A percentile compares a stretch with the other conserved stretches of the same genome.
phyloP scores from a whole-genome alignment of 805 yeast genomes.

The Hanseniaspora meyeri region DNA sequence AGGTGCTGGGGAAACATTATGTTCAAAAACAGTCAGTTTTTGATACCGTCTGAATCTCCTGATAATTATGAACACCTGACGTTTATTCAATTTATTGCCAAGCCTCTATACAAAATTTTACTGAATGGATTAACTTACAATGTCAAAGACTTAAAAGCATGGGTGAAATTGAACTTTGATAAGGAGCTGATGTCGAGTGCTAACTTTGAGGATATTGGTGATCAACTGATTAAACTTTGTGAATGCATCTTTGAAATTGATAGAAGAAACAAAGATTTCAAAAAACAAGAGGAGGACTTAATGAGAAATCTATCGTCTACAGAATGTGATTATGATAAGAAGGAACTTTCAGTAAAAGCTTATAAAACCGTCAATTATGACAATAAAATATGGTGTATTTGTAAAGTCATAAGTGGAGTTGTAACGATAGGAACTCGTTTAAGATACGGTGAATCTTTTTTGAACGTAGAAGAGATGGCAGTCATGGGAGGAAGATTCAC shows the following conservation, averaged over 20 bases:
- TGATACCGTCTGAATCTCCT: conserved; percentile 23
- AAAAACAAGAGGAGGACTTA: neutral
- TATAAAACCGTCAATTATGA: conserved; percentile 49
- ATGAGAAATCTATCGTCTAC: conserved; percentile 33
- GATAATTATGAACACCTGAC: conserved; percentile 28
- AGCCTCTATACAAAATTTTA: conserved; percentile 69
- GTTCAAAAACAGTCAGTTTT: conserved; percentile 38
- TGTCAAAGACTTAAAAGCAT: conserved; percentile 31
- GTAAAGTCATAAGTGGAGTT: conserved; percentile 51
- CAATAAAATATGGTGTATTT: conserved; percentile 42
- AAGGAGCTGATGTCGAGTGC: conserved; percentile 19
- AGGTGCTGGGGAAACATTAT: conserved; percentile 71
- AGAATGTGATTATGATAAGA: neutral
- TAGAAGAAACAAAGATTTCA: conserved; percentile 2
- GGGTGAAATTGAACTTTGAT: conserved; percentile 40
- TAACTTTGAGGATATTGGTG: conserved; percentile 31
- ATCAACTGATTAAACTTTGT: conserved; percentile 45
- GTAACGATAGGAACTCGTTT: conserved; percentile 33
- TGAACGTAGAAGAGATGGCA: neutral
- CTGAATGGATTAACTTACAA: conserved; percentile 47
- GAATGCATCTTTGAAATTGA: conserved; percentile 40
- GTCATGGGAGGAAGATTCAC: conserved; percentile 57
- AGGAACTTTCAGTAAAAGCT: conserved; percentile 23
- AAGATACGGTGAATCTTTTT: neutral
- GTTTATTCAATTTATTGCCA: conserved; percentile 54